Conservation (phyloP, 2,329 filamentous ascomycete genomes). For the Colletotrichum horii region DNA sequence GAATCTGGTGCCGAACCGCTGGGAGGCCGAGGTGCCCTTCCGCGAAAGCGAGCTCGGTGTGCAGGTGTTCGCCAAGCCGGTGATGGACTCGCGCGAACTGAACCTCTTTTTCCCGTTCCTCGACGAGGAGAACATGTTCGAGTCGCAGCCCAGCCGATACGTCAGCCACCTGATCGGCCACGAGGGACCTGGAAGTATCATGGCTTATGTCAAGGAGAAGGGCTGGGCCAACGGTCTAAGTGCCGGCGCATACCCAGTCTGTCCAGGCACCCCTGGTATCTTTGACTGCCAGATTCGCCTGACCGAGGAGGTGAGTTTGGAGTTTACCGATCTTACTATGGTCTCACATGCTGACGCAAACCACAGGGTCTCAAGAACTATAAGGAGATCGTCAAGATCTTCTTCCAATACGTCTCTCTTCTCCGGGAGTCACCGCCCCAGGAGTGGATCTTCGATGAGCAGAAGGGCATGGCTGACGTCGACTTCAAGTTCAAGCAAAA, state of each 20-base stretch:
- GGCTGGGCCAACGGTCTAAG: constrained; percentile 88
- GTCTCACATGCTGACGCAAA: constrained; percentile 2
- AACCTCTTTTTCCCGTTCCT: constrained; percentile 85
- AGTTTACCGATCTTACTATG: background rate
- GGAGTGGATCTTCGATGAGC: constrained; percentile 93
- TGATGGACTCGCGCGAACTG: constrained; percentile 84
- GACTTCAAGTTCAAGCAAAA: constrained; percentile 97
- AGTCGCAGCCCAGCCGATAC: constrained; percentile 83
- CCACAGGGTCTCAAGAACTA: constrained; percentile 75
- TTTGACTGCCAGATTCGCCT: constrained; percentile 82
- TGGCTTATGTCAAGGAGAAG: constrained; percentile 87
- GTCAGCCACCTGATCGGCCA: constrained; percentile 90
- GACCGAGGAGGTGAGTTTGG: constrained; percentile 74
- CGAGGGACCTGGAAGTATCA: constrained; percentile 89
- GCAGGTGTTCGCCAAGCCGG: constrained; percentile 87
- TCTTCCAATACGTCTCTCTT: constrained; percentile 92
- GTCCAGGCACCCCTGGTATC: constrained; percentile 76
- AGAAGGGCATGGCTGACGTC: constrained; percentile 87
- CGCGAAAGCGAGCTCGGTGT: constrained; percentile 58
- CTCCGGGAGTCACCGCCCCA: constrained; percentile 81
- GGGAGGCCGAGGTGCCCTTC: constrained; percentile 57
- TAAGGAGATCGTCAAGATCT: constrained; percentile 78
- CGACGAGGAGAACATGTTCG: constrained; percentile 80
- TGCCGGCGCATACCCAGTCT: constrained; percentile 77
- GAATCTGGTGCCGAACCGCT: constrained; percentile 67